Evolutionary conservation across 345 rosid genomes (phyloP).

Genomic region (Eucalyptus cloeziana): DNA sequence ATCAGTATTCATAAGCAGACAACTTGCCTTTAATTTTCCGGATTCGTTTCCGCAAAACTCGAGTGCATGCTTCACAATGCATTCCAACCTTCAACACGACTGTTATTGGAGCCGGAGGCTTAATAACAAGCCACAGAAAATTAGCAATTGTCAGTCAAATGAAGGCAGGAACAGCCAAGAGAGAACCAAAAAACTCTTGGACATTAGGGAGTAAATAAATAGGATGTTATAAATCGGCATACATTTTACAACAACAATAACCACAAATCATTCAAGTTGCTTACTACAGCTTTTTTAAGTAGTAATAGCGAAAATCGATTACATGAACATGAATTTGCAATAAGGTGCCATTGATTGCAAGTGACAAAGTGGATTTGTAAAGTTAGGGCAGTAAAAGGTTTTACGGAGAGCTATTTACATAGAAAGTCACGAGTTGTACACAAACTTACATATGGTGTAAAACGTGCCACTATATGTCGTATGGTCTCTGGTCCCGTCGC

Average conservation of each 20-base stretch:
- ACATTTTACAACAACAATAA: neutral
- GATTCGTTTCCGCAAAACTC: constrained; percentile 27
- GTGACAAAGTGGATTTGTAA: neutral
- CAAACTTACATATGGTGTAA: neutral
- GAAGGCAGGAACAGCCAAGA: neutral
- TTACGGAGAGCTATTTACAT: neutral
- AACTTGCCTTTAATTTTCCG: constrained; percentile 35
- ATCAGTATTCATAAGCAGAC: neutral
- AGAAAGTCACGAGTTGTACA: neutral
- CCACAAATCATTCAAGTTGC: neutral
- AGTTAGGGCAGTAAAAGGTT: neutral
- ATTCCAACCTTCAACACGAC: constrained; percentile 42
- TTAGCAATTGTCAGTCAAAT: neutral
- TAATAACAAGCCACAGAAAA: neutral
- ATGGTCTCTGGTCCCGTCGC: neutral
- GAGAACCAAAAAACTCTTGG: neutral
- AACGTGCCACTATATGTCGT: neutral
- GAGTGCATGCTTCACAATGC: constrained; percentile 80
- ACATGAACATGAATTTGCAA: neutral
- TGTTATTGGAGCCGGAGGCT: constrained; percentile 19
- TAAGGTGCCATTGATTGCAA: neutral
- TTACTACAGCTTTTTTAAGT: neutral
- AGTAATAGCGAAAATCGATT: neutral
- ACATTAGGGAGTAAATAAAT: neutral
- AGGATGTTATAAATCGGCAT: neutral